Evolutionary conservation across 2,329 filamentous ascomycete genomes (phyloP).

Genomic region (Fusarium sp.): DNA sequence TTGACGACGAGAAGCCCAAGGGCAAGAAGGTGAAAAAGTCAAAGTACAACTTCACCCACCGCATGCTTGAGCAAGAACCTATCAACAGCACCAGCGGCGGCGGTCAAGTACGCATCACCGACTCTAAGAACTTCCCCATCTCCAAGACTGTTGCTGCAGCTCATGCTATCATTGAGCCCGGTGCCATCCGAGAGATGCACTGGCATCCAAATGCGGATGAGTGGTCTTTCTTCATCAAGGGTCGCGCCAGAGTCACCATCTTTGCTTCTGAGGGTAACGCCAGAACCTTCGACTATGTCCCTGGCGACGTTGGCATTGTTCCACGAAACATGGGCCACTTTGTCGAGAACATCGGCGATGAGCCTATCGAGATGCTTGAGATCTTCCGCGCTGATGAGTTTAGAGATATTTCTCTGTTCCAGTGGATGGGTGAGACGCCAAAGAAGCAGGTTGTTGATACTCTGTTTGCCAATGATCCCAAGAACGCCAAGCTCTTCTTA

Average conservation of each 20-base stretch:
- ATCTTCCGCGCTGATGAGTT: conserved; percentile 81
- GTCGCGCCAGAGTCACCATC: conserved; percentile 80
- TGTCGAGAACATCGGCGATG: conserved; percentile 85
- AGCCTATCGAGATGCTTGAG: conserved; percentile 82
- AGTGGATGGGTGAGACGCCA: conserved; percentile 83
- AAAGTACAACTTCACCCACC: conserved; percentile 78
- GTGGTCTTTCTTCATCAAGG: conserved; percentile 84
- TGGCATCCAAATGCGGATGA: conserved; percentile 87
- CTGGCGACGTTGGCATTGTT: conserved; percentile 84
- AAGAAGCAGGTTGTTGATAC: conserved; percentile 76
- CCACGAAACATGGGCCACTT: conserved; percentile 85
- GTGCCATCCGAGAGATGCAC: conserved; percentile 84
- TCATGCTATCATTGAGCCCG: conserved; percentile 78
- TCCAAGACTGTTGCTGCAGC: conserved; percentile 82
- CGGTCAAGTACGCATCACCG: conserved; percentile 80
- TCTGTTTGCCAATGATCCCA: conserved; percentile 73
- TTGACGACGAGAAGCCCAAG: conserved; percentile 75
- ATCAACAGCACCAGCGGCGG: conserved; percentile 71
- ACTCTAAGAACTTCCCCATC: conserved; percentile 82
- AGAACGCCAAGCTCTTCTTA: conserved; percentile 75
- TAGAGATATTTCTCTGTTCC: conserved; percentile 80
- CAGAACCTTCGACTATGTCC: conserved; percentile 81
- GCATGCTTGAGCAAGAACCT: conserved; percentile 79
- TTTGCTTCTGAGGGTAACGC: conserved; percentile 79
- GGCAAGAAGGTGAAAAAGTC: conserved; percentile 76